Evolutionary conservation across 2,329 filamentous ascomycete genomes (phyloP), one percentile per base, ranked within the genome.

Genomic region (Cladobotryum protrusum): DNA sequence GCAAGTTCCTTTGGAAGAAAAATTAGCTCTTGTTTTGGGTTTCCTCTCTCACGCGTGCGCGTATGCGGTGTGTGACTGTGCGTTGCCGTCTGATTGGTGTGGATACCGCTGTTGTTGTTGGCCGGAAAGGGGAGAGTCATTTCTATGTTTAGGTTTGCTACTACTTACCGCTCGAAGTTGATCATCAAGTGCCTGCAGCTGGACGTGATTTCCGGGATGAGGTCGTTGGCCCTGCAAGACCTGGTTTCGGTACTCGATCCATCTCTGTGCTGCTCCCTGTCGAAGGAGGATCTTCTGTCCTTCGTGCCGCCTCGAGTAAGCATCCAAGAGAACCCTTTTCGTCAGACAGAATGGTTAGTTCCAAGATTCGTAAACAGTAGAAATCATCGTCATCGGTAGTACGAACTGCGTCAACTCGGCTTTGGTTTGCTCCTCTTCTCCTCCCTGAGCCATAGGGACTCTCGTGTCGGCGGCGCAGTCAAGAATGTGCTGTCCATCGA

Each of bases 401-500:
- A 63, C 78, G 42, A 64, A 83, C 80, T 84, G 81, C 63, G 76
- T 78, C 54, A 85, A 65, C 64, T 84, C 80, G 15, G 80, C 80
- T 62, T 82, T 83, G 24, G 64, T 65, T 63, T 85, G 81, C 63
- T 85, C 81, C 18, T 76, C 73, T 48, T 76, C 73, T 11, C 78
- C 78, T 48, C 79, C 80, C 43, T 63, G 64, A 43, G 74, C 65
- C 41, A 69, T 67, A 4, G 81, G 79, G 12, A 84, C 80, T 47
- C 71, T 72, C 14, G 79, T 80, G 63, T 85, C 82, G 37, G 81
- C 81, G 18, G 78, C 80, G 58, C 78, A 81, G 60, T 84, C 80
- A 54, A 85, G 73, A 56, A 85, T 83, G 65, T 82, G 74, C 60
- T 82, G 80, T 6, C 81, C 81, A 58, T 85, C 82, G 39, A 82